Percentiles rank a stretch among this genome's conserved stretches.
Conservation (phyloP, 805 yeast genomes). For the Pichia nanzhaoensis region DNA sequence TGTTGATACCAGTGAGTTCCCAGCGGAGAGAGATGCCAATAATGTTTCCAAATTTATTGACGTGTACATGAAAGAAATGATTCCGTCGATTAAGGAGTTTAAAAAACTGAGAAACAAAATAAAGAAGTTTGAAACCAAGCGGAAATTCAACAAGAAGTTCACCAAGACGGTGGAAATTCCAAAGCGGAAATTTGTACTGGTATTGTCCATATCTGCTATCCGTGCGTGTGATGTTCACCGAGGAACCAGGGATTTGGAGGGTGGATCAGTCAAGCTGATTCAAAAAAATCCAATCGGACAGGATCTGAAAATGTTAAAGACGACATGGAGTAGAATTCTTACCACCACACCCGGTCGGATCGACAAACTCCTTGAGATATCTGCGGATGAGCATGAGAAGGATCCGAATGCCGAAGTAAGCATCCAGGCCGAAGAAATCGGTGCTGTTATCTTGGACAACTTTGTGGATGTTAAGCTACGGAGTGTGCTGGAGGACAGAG, state of each 20-base stretch:
- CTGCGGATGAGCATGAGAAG: slow-evolving; percentile 6
- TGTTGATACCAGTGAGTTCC: slow-evolving; percentile 55
- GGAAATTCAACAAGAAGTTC: slow-evolving; percentile 25
- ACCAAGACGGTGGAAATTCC: slow-evolving; percentile 15
- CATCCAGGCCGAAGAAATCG: slow-evolving; percentile 38
- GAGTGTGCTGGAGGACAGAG: slow-evolving; percentile 52
- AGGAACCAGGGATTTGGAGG: slow-evolving; percentile 39
- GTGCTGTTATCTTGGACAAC: slow-evolving; percentile 53
- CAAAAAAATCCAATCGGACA: slow-evolving; percentile 66
- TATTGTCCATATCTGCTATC: slow-evolving; percentile 69
- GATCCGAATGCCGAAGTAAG: slow-evolving; percentile 31
- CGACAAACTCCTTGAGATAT: slow-evolving; percentile 20
- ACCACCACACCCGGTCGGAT: slow-evolving; percentile 62
- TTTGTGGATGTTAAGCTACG: slow-evolving; percentile 56
- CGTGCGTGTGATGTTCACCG: slow-evolving; percentile 84
- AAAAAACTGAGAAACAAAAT: slow-evolving; percentile 25
- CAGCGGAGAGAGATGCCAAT: slow-evolving; percentile 45
- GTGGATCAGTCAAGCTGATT: slow-evolving; percentile 60
- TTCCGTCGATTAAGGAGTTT: slow-evolving; percentile 30
- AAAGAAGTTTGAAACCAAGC: slow-evolving; percentile 20
- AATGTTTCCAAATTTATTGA: slow-evolving; percentile 51
- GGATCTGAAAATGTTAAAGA: slow-evolving; percentile 43
- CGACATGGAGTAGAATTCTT: slow-evolving; percentile 43
- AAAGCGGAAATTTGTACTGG: slow-evolving; percentile 41
- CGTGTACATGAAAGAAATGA: slow-evolving; percentile 40